These are phyloP conservation scores for Spinellus fusiger DNA, from an alignment of 192 early-diverging fungal species.

Conservation along the genomic window DNA sequence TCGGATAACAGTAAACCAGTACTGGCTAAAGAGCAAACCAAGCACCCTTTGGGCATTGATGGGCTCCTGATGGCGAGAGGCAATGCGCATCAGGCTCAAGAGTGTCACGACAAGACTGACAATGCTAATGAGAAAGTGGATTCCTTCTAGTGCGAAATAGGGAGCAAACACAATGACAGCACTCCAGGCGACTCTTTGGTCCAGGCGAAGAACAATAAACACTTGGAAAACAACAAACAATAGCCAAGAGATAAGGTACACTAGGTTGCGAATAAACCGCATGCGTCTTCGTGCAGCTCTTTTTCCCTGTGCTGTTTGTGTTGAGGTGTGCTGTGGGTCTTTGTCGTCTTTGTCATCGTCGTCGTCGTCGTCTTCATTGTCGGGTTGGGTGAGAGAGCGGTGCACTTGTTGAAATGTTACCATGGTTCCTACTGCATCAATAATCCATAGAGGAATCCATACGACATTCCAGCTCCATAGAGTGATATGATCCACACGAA, in stretches of 20 bases:
- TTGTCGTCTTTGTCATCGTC: constrained; percentile 40
- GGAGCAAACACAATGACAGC: constrained; percentile 71
- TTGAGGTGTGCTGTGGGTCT: constrained; percentile 6
- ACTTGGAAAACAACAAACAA: constrained; percentile 70
- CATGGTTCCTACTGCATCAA: constrained; percentile 43
- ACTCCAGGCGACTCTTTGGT: constrained; percentile 54
- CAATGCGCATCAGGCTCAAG: not conserved
- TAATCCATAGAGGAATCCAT: constrained; percentile 79
- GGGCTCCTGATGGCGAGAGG: constrained; percentile 11
- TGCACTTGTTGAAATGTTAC: constrained; percentile 8
- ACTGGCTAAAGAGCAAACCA: constrained; percentile 40
- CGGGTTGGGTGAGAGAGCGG: constrained; percentile 14
- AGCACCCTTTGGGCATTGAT: not conserved
- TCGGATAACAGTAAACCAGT: constrained; percentile 63
- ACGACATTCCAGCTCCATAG: constrained; percentile 69
- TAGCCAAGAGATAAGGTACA: constrained; percentile 10
- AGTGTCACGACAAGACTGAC: constrained; percentile 13
- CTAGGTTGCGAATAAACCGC: constrained; percentile 5
- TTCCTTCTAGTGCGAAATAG: constrained; percentile 75
- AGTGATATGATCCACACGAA: constrained; percentile 64
- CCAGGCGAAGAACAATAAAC: constrained; percentile 64
- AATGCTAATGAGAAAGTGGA: constrained; percentile 50
- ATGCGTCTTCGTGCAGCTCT: constrained; percentile 10
- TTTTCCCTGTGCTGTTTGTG: constrained; percentile 20
- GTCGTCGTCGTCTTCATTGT: constrained; percentile 37